Evolutionary conservation across 2,329 filamentous ascomycete species (phyloP), one percentile per base, ranked within the genome.

Genomic region (Cytospora leucostoma): DNA sequence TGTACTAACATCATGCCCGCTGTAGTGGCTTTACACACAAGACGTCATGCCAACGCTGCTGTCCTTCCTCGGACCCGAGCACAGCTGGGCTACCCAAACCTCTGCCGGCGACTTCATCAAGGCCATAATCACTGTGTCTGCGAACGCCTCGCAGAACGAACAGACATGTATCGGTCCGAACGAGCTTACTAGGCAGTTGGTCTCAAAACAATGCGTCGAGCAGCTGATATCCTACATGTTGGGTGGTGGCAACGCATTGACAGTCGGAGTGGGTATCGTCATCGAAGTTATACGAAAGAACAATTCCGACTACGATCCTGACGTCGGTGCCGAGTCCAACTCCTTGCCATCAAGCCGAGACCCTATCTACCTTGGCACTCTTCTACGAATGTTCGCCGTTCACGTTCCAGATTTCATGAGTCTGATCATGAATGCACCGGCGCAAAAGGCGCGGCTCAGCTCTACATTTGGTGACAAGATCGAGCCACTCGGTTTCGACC

Each of bases 201-300:
- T 99, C 1, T 98, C 95, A 0, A 86, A 90, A 66, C 78, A 86
- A 17, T 98, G 93, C 70, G 87, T 97, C 58, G 85, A 94, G 72
- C 87, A 87, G 65, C 84, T 99, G n/a, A 92, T 98, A 65, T 81
- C 84, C 15, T 92, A 94, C 71, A 99, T 99, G 95, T 85, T 98
- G 15, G 85, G 88, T 58, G 95, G 95, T 47, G 95, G 95, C 33
- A 98, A 99, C 71, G 90, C 95, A 7, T 78, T 99, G 64, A 98
- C 94, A 0, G 96, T 98, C 17, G 95, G 95, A 56, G 95, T 99
- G 12, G 95, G 95, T 21, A 97, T 98, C 71, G 86, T 99, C 38
- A 99, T 99, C 67, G 95, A 99, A 77, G 95, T 99, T 53, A 99
- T 99, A 74, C 87, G 95, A 65, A 99, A 99, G 79, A 99, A 99